These are phyloP conservation scores for Urochloa ruziziensis DNA, from an alignment of 176 grass and related monocot species.

Conservation along the genomic window DNA sequence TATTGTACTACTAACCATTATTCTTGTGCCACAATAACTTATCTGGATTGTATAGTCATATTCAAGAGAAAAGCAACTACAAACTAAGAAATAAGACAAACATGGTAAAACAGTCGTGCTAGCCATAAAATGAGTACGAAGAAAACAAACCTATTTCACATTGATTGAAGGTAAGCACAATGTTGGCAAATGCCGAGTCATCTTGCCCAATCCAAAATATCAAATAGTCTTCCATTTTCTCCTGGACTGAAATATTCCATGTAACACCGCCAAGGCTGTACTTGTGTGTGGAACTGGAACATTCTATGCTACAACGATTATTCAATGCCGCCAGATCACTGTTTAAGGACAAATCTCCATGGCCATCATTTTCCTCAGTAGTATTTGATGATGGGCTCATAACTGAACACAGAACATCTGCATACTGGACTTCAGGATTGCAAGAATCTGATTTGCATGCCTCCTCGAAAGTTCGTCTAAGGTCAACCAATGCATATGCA, in stretches of 20 bases:
- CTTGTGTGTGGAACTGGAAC: slow-evolving; percentile 25
- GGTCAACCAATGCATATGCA: slow-evolving; percentile 59
- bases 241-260: slow-evolving; percentile 54
- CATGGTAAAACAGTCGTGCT: background rate
- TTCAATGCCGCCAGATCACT: slow-evolving; percentile 29
- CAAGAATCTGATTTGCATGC: slow-evolving; percentile 32
- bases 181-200: slow-evolving; percentile 80
- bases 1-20: background rate
- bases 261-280: slow-evolving; percentile 74
- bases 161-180: slow-evolving; percentile 90
- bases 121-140: slow-evolving; percentile 6
- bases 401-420: slow-evolving; percentile 56
- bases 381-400: slow-evolving; percentile 59
- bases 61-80: background rate
- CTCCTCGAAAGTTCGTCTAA: slow-evolving; percentile 45
- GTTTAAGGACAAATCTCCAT: slow-evolving; percentile 2
- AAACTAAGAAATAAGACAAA: background rate
- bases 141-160: slow-evolving; percentile 75
- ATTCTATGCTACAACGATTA: slow-evolving; percentile 39
- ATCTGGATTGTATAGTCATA: background rate
- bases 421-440: slow-evolving; percentile 51
- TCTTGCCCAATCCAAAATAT: slow-evolving; percentile 91
- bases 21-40: background rate
- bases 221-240: slow-evolving; percentile 74
- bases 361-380: slow-evolving; percentile 19